Evolutionary conservation across 2,329 filamentous ascomycete species (phyloP).

Genomic region (Stemphylium beticola): DNA sequence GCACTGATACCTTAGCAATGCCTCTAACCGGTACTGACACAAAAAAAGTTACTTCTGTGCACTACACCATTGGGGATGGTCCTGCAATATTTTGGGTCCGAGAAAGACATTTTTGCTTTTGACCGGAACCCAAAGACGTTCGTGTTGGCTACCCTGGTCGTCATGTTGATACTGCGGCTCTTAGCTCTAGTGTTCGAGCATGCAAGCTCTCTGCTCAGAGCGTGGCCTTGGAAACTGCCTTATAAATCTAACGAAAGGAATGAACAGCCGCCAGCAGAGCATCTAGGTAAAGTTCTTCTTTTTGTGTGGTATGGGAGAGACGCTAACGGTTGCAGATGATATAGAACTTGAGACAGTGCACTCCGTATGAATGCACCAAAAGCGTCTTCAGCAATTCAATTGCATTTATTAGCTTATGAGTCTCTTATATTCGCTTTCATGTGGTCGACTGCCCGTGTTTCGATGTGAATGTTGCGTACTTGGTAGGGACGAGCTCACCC

Average conservation of each 20-base stretch:
- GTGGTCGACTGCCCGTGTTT: too few relatives aligned
- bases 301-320: background rate
- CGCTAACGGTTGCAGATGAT: too few relatives aligned
- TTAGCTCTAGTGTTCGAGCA: background rate
- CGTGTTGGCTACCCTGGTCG: background rate
- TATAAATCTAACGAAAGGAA: too few relatives aligned
- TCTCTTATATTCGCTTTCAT: too few relatives aligned
- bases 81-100: slow-evolving; percentile 12
- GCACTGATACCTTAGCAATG: background rate
- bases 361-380: too few relatives aligned
- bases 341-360: too few relatives aligned
- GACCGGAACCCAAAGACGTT: slow-evolving; percentile 5
- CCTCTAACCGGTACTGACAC: background rate
- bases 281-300: background rate
- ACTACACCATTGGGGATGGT: slow-evolving; percentile 9
- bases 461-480: too few relatives aligned
- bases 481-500: too few relatives aligned
- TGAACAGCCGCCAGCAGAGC: background rate
- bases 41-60: slow-evolving; percentile 1
- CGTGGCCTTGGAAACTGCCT: too few relatives aligned
- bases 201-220: background rate
- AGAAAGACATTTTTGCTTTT: slow-evolving; percentile 7
- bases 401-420: too few relatives aligned
- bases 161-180: slow-evolving; percentile 6
- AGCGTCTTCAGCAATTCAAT: too few relatives aligned